Conservation (phyloP, 495 filamentous ascomycete species). For the Lophiostoma macrostomum region DNA sequence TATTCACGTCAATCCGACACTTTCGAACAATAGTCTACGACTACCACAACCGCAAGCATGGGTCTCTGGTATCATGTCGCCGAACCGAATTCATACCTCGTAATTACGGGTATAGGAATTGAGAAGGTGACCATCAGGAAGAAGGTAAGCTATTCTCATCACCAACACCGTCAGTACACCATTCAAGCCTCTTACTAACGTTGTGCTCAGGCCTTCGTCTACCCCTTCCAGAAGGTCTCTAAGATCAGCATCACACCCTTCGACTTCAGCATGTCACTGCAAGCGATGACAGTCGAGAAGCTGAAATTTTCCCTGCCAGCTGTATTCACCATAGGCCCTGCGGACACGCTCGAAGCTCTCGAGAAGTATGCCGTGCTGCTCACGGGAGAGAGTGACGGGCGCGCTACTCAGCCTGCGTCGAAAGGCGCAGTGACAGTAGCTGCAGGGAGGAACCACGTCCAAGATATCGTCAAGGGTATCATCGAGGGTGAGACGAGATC, state of each 20-base stretch:
- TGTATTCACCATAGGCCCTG: constrained; percentile 81
- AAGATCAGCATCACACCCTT: constrained; percentile 68
- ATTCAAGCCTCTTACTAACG: neutral
- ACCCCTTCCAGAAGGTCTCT: constrained; percentile 40
- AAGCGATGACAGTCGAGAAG: constrained; percentile 81
- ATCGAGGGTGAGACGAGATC: constrained; percentile 82
- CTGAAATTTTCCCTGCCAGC: constrained; percentile 73
- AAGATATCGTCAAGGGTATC: constrained; percentile 83
- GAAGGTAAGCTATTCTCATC: constrained; percentile 43
- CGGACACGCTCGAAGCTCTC: constrained; percentile 61
- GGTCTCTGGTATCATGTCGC: constrained; percentile 42
- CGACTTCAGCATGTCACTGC: constrained; percentile 70
- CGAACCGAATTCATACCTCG: constrained; percentile 62
- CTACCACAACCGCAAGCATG: constrained; percentile 12
- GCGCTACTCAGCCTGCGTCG: constrained; percentile 35
- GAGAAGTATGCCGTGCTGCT: constrained; percentile 76
- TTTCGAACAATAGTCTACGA: neutral
- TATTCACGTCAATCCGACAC: constrained; percentile 1
- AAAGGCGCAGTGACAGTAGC: constrained; percentile 35
- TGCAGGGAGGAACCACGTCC: constrained; percentile 59
- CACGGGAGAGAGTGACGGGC: constrained; percentile 54
- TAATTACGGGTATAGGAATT: constrained; percentile 75
- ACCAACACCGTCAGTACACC: neutral
- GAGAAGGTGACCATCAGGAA: constrained; percentile 68
- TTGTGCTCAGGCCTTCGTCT: constrained; percentile 29